Evolutionary conservation across 345 rosid genomes (phyloP), one percentile per base, ranked within the genome.

Genomic region (Sisymbrium irio): DNA sequence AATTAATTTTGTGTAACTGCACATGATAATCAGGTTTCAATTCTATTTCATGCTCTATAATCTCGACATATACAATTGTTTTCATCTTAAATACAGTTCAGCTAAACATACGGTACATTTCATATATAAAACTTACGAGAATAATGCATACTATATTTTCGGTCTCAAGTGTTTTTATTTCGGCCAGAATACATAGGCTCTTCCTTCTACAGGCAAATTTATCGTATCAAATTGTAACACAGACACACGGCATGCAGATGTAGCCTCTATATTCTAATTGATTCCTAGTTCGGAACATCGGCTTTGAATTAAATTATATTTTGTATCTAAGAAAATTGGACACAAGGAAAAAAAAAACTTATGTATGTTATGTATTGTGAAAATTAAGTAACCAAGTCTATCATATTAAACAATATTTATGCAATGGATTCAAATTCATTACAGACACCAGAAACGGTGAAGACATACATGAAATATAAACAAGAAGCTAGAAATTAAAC

Each of bases 11-110:
- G 28, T 27, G 42, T 28, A 27, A 25, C 13, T 45, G 74, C 69
- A 76, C 79, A 76, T 76, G 74, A 35, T 69, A 62, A 42, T 45
- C 74, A 62, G 50, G 79, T 62, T 42, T 68, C 15, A 33, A 13
- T 13, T 28, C n/a, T 27, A 13, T 18, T 47, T 11, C 18, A 27
- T 57, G 22, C 13, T 65, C 19, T 39, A 27, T 39, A 27, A 36
- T 44, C 45, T 58, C 37, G 36, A 5, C n/a, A 2, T 22, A 36
- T 35, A 13, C 19, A 10, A 44, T 63, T 63, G 57, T 22, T 44
- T 54, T 9, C 37, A 42, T 63, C 37, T 44, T 64, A 45, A 6
- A 53, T 42, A n/a, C 44, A 32, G 44, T 37, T 39, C 32, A 72
- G 35, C 25, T 62, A 40, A 14, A 72, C 3, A 17, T 13, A 35